Evolutionary conservation across 2,329 filamentous ascomycete genomes (phyloP).

Genomic region (Fusarium sp.): DNA sequence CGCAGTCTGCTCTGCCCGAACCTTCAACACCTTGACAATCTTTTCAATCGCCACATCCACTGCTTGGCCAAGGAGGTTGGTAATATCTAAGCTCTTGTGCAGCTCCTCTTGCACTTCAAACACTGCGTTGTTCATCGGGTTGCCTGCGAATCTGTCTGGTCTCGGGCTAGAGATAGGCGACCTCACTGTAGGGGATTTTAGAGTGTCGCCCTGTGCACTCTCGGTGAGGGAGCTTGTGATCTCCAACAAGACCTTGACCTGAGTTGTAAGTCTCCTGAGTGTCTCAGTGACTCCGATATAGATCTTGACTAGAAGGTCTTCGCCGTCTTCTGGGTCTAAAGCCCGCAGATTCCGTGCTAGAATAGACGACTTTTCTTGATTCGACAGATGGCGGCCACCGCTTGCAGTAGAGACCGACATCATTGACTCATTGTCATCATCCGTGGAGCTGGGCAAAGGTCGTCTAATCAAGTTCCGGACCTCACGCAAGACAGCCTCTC

Average conservation of each 20-base stretch:
- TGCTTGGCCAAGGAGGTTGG: slow-evolving; percentile 80
- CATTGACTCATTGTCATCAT: slow-evolving; percentile 92
- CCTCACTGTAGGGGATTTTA: slow-evolving; percentile 61
- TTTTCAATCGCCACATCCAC: slow-evolving; percentile 85
- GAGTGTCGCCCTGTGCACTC: slow-evolving; percentile 50
- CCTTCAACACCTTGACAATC: slow-evolving; percentile 79
- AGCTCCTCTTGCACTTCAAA: slow-evolving; percentile 76
- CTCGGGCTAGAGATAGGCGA: slow-evolving; percentile 66
- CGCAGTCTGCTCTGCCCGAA: slow-evolving; percentile 78
- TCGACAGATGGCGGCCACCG: slow-evolving; percentile 74
- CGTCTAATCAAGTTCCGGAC: slow-evolving; percentile 85
- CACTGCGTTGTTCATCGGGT: slow-evolving; percentile 42
- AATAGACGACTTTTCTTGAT: slow-evolving; percentile 90
- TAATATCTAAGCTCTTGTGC: slow-evolving; percentile 80
- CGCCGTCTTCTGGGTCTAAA: slow-evolving; percentile 84
- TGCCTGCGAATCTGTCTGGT: slow-evolving; percentile 46
- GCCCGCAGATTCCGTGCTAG: slow-evolving; percentile 88
- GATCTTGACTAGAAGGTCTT: slow-evolving; percentile 81
- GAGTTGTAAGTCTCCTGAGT: slow-evolving; percentile 83
- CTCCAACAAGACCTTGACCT: slow-evolving; percentile 94
- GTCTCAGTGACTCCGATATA: slow-evolving; percentile 92
- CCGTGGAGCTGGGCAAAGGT: slow-evolving; percentile 89
- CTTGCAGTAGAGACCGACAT: slow-evolving; percentile 83
- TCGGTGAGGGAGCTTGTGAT: slow-evolving; percentile 80
- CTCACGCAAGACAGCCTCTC: slow-evolving; percentile 85